Evolutionary conservation across 1,284 basidiomycete genomes (phyloP), one percentile per base, ranked within the genome.

Genomic region (Trametes versicolor): DNA sequence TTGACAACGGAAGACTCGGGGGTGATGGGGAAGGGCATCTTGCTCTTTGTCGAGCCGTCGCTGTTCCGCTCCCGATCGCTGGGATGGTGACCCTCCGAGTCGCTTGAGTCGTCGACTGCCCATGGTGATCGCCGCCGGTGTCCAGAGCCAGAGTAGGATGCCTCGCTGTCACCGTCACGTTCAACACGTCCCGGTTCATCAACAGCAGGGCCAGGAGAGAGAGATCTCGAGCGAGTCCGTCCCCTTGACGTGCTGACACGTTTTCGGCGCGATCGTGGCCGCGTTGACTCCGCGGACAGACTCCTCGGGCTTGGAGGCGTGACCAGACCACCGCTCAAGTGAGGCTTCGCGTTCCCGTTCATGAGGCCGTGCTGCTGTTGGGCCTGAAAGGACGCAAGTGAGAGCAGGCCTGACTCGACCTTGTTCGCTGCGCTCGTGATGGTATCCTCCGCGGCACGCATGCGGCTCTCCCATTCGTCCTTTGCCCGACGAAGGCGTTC

Each of bases 401-500:
- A 78, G 23, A 81, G 80, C 3, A 89, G 74, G 0, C 85, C 81
- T 0, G 78, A 77, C 66, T 84, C 86, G 19, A 86, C 77, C 70
- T 80, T 83, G 49, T 77, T 75, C 3, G 78, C 74, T 15, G 78
- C 73, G 52, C 66, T 72, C 39, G 75, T 77, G 39, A 86, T 61
- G 3, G 78, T 77, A n/a, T 79, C 73, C 69, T 86, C 84, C n/a
- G 83, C 63, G 19, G 73, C 71, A n/a, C 76, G 76, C 37, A 81
- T 75, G 17, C 79, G 78, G 32, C 51, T 76, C 83, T 98, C 96
- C 92, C 94, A 97, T 67, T 96, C 94, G 43, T 92, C 87, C 41
- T 92, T 85, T 10, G 94, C 92, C 25, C 86, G 83, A 47, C 84
- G 82, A 8, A 98, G 81, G 36, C 93, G 83, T 67, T 93, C 91